phyloP scores from a whole-genome alignment of 352 stramenopile genomes.

The Pythium aphanidermatum region DNA sequence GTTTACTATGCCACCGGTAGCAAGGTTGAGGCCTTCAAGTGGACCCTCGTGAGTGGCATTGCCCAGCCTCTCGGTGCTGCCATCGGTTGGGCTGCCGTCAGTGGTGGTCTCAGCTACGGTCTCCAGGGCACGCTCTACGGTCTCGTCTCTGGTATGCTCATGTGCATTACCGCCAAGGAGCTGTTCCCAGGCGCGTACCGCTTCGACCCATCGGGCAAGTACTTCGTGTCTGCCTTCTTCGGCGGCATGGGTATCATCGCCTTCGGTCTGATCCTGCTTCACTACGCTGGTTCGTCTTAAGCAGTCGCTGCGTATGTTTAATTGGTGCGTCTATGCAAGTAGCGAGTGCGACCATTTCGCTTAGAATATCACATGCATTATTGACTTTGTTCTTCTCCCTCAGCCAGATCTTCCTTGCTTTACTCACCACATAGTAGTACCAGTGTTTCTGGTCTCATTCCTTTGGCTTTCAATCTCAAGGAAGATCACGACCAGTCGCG shows the following conservation, averaged over 20 bases:
- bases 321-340: too few relatives aligned
- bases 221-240: constrained; percentile 73
- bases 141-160: constrained; percentile 27
- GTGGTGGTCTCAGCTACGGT: constrained; percentile 58
- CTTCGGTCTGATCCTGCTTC: constrained; percentile 75
- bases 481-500: too few relatives aligned
- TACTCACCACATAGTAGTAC: too few relatives aligned
- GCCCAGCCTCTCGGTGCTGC: constrained; percentile 89
- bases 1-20: constrained; percentile 96
- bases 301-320: neutral
- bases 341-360: too few relatives aligned
- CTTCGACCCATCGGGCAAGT: constrained; percentile 46
- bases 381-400: too few relatives aligned
- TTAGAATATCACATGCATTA: too few relatives aligned
- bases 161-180: constrained; percentile 90
- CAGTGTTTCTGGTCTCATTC: too few relatives aligned
- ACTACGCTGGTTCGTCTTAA: constrained; percentile 30
- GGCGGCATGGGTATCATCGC: constrained; percentile 82
- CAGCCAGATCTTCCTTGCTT: too few relatives aligned
- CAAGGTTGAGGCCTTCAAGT: constrained; percentile 89
- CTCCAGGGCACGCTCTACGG: constrained; percentile 89
- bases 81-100: constrained; percentile 67
- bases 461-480: too few relatives aligned
- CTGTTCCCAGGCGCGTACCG: constrained; percentile 38
- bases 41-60: constrained; percentile 84